These are phyloP conservation scores for Aspergillus sp. DNA, from an alignment of 2,329 filamentous ascomycete genomes.

Conservation along the genomic window DNA sequence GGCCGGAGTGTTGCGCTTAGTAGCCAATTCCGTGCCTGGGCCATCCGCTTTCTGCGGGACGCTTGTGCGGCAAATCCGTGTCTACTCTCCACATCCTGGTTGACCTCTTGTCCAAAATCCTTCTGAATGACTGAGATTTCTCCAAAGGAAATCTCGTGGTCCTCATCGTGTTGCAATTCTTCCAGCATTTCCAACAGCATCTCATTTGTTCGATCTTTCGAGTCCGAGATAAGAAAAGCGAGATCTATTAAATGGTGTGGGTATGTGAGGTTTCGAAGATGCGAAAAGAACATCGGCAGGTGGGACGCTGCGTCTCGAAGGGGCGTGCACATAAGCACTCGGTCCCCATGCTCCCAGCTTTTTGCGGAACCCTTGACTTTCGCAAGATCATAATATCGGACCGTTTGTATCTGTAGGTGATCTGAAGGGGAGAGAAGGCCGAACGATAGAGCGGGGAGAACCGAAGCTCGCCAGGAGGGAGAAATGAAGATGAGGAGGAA, in stretches of 20 bases:
- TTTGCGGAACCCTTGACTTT: constrained; percentile 87
- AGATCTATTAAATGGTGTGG: constrained; percentile 95
- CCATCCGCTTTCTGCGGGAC: constrained; percentile 92
- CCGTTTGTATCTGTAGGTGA: constrained; percentile 83
- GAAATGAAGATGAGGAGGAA: constrained; percentile 70
- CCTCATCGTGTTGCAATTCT: constrained; percentile 74
- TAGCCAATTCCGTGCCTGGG: constrained; percentile 95
- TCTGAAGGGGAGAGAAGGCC: constrained; percentile 68
- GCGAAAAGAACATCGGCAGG: constrained; percentile 97
- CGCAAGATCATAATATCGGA: constrained; percentile 93
- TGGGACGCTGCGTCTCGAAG: constrained; percentile 90
- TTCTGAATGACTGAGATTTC: constrained; percentile 98
- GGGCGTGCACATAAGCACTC: constrained; percentile 91
- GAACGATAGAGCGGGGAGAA: constrained; percentile 64
- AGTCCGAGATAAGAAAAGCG: constrained; percentile 95
- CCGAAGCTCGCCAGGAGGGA: constrained; percentile 66
- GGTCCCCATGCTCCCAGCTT: constrained; percentile 94
- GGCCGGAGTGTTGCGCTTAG: constrained; percentile 88
- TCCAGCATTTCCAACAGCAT: constrained; percentile 74
- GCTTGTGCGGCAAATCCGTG: constrained; percentile 98
- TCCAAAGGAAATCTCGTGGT: constrained; percentile 80
- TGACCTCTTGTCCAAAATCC: constrained; percentile 96
- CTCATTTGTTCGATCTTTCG: constrained; percentile 83
- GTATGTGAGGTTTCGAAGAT: constrained; percentile 93
- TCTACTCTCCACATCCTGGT: constrained; percentile 95